Conservation (phyloP, 169 alveolate genomes). For the Eimeria tenella region DNA sequence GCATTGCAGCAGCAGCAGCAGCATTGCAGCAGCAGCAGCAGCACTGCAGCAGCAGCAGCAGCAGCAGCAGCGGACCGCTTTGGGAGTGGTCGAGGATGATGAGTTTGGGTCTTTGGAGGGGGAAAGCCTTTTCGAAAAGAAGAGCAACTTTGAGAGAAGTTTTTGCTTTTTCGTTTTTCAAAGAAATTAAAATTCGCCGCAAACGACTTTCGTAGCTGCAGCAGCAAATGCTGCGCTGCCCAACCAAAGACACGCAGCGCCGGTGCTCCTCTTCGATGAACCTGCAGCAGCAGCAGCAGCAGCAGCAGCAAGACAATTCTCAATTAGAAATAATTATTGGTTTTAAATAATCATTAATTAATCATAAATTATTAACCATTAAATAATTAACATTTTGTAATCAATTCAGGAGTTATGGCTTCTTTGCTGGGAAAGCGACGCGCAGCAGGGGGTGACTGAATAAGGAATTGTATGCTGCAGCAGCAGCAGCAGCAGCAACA, state of each 20-base stretch:
- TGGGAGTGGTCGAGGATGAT: too few relatives aligned
- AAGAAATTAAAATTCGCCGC: background rate
- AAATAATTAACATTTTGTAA: too few relatives aligned
- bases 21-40: background rate
- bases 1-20: background rate
- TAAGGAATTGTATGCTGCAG: too few relatives aligned
- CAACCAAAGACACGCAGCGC: background rate
- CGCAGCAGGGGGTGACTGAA: too few relatives aligned
- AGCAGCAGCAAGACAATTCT: background rate
- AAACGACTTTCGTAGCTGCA: background rate
- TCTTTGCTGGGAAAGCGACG: too few relatives aligned
- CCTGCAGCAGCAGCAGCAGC: background rate
- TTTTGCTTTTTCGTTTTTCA: background rate
- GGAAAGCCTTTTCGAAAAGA: constrained; percentile 31
- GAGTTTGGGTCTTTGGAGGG: constrained; percentile 3
- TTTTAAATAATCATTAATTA: too few relatives aligned
- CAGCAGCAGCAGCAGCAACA: too few relatives aligned
- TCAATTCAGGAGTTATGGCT: too few relatives aligned
- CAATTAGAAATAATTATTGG: background rate
- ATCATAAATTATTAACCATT: too few relatives aligned
- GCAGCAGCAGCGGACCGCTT: background rate
- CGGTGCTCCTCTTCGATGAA: background rate
- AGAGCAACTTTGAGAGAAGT: constrained; percentile 4
- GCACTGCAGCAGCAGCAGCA: background rate
- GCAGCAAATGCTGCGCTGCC: background rate